These are phyloP conservation scores for Cryptococcus sp. DNA, from an alignment of 1,284 basidiomycete species.

Conservation along the genomic window DNA sequence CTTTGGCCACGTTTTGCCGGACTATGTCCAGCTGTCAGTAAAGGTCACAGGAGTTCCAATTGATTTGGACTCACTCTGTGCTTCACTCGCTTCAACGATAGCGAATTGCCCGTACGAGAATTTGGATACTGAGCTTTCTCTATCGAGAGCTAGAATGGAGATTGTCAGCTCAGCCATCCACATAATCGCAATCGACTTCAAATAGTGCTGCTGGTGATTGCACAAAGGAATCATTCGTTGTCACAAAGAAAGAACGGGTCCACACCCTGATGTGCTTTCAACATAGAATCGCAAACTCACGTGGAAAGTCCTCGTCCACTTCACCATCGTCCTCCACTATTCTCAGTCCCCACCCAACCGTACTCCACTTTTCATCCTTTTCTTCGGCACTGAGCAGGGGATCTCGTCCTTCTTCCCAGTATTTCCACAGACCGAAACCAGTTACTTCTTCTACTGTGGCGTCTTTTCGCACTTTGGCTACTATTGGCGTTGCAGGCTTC, in stretches of 20 bases:
- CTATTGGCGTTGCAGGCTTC: conserved; percentile 58
- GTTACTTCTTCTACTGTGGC: conserved; percentile 94
- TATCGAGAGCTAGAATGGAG: conserved; percentile 74
- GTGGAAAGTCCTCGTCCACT: conserved; percentile 97
- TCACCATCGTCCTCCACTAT: conserved; percentile 97
- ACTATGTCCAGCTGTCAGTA: conserved; percentile 56
- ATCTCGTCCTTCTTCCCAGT: conserved; percentile 82
- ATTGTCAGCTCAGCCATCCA: neutral
- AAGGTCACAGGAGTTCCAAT: neutral
- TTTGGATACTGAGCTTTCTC: conserved; percentile 78
- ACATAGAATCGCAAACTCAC: conserved; percentile 54
- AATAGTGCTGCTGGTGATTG: too few species aligned
- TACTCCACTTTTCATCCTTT: conserved; percentile 61
- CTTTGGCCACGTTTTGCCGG: conserved; percentile 77
- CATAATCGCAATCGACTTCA: too few species aligned
- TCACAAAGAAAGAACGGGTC: neutral
- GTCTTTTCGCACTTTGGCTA: conserved; percentile 73
- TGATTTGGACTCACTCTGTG: conserved; percentile 65
- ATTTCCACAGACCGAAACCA: conserved; percentile 86
- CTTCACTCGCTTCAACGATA: conserved; percentile 66
- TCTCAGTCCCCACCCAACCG: conserved; percentile 89
- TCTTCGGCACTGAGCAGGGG: conserved; percentile 70
- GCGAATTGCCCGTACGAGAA: conserved; percentile 93
- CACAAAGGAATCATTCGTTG: too few species aligned
- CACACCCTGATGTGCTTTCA: neutral